A percentile compares a stretch with the other conserved stretches of the same genome.
phyloP scores from a whole-genome alignment of 805 yeast genomes.

The Candida orba region DNA sequence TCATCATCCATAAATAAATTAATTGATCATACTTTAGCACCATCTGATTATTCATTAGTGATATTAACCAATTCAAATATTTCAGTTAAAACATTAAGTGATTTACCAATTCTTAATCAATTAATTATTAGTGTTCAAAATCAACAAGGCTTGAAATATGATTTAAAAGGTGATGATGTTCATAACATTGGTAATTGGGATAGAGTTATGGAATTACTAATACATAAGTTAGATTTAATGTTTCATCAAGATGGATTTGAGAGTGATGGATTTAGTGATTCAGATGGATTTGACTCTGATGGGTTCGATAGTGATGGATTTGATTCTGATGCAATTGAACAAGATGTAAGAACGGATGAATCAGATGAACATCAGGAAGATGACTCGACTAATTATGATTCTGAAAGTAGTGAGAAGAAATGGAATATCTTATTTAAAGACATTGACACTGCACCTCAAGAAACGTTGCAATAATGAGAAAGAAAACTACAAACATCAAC shows the following conservation, averaged over 20 bases:
- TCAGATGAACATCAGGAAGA: neutral
- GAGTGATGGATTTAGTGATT: neutral
- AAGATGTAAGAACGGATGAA: too few species aligned
- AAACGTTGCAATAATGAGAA: slow-evolving; percentile 3
- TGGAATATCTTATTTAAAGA: slow-evolving; percentile 21
- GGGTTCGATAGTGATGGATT: slow-evolving; percentile 7
- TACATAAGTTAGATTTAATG: slow-evolving; percentile 10
- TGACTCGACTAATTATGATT: neutral
- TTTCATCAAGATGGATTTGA: slow-evolving; percentile 5
- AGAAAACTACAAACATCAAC: too few species aligned
- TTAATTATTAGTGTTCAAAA: slow-evolving; percentile 10
- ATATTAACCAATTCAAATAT: slow-evolving; percentile 11
- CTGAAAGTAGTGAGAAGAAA: neutral
- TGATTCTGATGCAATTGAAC: neutral
- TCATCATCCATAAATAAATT: neutral
- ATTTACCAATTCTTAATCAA: slow-evolving; percentile 11
- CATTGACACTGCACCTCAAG: slow-evolving; percentile 19
- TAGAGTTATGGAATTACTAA: slow-evolving; percentile 21
- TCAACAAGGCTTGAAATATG: neutral
- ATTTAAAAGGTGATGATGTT: too few species aligned
- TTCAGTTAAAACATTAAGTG: neutral
- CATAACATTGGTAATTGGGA: slow-evolving; percentile 13
- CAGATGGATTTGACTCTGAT: slow-evolving; percentile 6
- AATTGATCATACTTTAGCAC: neutral
- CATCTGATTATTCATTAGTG: slow-evolving; percentile 7